A percentile compares a stretch with the other conserved stretches of the same genome.
Evolutionary conservation across 768 basidiomycete species (phyloP).

Genomic region (Kondoa subrosea): DNA sequence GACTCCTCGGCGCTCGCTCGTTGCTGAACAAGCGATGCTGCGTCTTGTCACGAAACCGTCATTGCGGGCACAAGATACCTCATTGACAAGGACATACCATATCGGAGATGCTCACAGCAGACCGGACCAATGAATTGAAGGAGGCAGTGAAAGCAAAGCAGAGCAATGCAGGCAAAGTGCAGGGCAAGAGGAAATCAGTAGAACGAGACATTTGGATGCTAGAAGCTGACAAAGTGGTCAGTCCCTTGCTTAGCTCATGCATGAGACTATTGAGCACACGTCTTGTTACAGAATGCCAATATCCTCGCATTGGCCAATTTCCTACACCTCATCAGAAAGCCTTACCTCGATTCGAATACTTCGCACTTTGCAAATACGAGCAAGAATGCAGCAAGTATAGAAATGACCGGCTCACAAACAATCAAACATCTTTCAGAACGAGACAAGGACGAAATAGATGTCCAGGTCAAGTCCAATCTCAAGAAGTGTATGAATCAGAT

Average conservation of each 20-base stretch:
- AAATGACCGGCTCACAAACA: slow-evolving; percentile 26
- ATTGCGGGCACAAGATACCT: neutral
- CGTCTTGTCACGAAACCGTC: neutral
- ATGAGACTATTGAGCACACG: neutral
- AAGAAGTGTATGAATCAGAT: slow-evolving; percentile 72
- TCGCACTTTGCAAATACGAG: slow-evolving; percentile 26
- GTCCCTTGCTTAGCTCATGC: neutral
- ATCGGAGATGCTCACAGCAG: neutral
- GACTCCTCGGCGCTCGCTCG: no score
- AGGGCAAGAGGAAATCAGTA: neutral
- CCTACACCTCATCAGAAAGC: slow-evolving; percentile 57
- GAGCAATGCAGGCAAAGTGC: neutral
- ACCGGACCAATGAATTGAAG: neutral
- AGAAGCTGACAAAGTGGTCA: neutral
- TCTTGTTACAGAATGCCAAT: neutral
- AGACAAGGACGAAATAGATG: slow-evolving; percentile 88
- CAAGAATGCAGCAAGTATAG: no score
- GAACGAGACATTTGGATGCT: neutral
- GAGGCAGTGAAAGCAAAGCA: neutral
- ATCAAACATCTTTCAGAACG: slow-evolving; percentile 51
- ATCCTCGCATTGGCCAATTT: slow-evolving; percentile 31
- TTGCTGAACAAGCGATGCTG: neutral
- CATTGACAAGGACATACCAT: neutral
- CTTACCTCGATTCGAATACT: slow-evolving; percentile 66
- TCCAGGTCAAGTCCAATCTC: slow-evolving; percentile 72